Evolutionary conservation across 2,329 filamentous ascomycete species (phyloP), one percentile per base, ranked within the genome.

Genomic region (Chaetoscypha palmicola): DNA sequence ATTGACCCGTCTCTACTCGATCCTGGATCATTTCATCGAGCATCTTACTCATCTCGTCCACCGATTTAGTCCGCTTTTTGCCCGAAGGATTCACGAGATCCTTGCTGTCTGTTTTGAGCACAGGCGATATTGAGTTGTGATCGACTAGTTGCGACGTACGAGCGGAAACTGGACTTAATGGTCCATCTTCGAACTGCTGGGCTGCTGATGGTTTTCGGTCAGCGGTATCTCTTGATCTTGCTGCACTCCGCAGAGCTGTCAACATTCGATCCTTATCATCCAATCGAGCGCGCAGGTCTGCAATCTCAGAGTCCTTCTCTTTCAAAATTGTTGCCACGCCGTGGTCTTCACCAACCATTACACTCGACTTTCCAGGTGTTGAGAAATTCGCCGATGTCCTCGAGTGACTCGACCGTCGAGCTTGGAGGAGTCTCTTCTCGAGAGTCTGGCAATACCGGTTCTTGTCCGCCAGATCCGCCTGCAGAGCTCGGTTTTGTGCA

Each of bases 191-290:
- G 8, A 53, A 42, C 14, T 49, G 16, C 26, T 44, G 41, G 11
- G 52, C 11, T 1, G 43, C 32, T 8, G 48, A 45, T 23, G 55
- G 49, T 43, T 57, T 54, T 47, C 71, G 72, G 53, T 91, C 85
- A 4, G 88, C 88, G 3, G 81, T 78, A 50, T 96, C 91, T 39
- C 90, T 79, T 50, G 91, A 92, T 43, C 90, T 81, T 9, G 89
- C 83, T 2, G 89, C 89, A 50, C 79, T 91, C 32, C 89, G 81
- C 41, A 98, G 72, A 1, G 92, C 92, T 3, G 83, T 72, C 41
- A 97, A 73, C 89, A 97, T 98, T 9, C 85, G 79, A 62, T 96
- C 91, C 64, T 96, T 96, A 66, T 97, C 91, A 56, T 97, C 91
- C 1, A 97, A 71, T 49, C 88, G 80, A 19, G 87, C 83, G 8